These are phyloP conservation scores for Sarocladiaceae sp. DNA, from an alignment of 2,329 filamentous ascomycete species.

Conservation along the genomic window DNA sequence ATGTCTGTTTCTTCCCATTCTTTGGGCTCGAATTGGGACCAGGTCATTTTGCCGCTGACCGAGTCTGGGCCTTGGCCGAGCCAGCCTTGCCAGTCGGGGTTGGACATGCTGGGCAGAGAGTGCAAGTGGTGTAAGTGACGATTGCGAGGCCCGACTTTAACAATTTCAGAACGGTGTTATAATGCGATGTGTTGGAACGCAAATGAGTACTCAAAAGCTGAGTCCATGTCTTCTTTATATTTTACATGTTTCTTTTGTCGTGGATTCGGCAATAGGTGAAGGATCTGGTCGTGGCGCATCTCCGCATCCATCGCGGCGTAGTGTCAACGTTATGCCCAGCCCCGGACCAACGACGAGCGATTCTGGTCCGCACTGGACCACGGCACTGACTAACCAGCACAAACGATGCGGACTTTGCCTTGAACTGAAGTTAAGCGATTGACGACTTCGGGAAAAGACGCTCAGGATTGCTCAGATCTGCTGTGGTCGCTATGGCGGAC, in stretches of 20 bases:
- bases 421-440: not conserved
- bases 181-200: too few species aligned
- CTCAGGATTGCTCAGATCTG: not conserved
- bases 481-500: too few species aligned
- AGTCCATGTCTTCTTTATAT: too few species aligned
- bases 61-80: conserved; percentile 35
- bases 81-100: conserved; percentile 34
- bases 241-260: too few species aligned
- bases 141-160: not conserved
- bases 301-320: not conserved
- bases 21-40: conserved; percentile 57
- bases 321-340: not conserved
- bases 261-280: too few species aligned
- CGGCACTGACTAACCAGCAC: not conserved
- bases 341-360: not conserved
- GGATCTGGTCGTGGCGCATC: too few species aligned
- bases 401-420: not conserved
- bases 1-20: conserved; percentile 62
- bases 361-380: not conserved
- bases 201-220: too few species aligned
- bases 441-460: not conserved
- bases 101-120: not conserved
- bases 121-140: not conserved
- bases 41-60: conserved; percentile 47
- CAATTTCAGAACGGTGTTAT: not conserved